Conservation (phyloP, 2,329 filamentous ascomycete species). For the Fusarium chaquense region DNA sequence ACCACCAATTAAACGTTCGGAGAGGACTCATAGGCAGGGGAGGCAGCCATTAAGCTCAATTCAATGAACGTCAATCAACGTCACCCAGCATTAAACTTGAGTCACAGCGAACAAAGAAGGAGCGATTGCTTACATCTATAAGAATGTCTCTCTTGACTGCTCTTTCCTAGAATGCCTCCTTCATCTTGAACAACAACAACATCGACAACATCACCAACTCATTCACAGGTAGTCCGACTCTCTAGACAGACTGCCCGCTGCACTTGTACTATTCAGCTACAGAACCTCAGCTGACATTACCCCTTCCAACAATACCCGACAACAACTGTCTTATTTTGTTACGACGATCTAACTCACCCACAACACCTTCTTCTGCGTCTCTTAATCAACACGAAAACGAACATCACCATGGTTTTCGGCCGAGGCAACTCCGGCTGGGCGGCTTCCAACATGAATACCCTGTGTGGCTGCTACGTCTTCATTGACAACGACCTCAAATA, state of each 20-base stretch:
- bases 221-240: neutral
- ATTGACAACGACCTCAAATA: conserved; percentile 52
- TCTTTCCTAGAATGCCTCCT: neutral
- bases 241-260: neutral
- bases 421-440: neutral
- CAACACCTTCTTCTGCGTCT: neutral
- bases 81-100: neutral
- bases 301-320: neutral
- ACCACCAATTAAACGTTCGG: neutral
- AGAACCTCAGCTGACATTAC: neutral
- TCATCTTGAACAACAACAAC: neutral
- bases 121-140: conserved; percentile 5
- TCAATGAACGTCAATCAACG: neutral
- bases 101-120: neutral
- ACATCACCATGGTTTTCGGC: neutral
- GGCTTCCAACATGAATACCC: neutral
- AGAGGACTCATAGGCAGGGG: conserved; percentile 18
- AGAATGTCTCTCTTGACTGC: neutral
- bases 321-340: neutral
- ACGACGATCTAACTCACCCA: neutral
- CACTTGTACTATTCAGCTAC: neutral
- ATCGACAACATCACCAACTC: neutral
- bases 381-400: neutral
- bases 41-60: conserved; percentile 15
- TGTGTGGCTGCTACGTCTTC: conserved; percentile 55